Conservation (phyloP, 306 rosid genomes). For the Begonia masoniana region DNA sequence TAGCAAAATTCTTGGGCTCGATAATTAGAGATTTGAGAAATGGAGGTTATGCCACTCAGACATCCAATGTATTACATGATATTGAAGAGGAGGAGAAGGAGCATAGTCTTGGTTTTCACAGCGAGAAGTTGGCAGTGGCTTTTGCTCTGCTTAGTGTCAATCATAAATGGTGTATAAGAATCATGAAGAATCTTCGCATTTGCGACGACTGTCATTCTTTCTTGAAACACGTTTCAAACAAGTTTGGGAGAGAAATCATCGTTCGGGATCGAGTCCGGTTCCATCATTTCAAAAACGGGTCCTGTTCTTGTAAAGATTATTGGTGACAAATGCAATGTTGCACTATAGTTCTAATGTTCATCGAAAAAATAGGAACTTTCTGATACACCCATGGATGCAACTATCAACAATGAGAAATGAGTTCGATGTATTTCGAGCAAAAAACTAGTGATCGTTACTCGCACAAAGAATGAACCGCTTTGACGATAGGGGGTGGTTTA, state of each 20-base stretch:
- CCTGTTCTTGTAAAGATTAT: slow-evolving; percentile 42
- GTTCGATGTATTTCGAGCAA: too few relatives aligned
- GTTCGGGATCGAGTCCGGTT: slow-evolving; percentile 40
- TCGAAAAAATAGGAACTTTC: too few relatives aligned
- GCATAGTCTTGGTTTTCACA: slow-evolving; percentile 38
- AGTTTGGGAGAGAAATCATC: slow-evolving; percentile 24
- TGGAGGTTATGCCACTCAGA: slow-evolving; percentile 29
- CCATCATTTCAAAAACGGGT: slow-evolving; percentile 42
- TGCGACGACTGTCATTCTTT: slow-evolving; percentile 51
- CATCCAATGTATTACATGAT: slow-evolving; percentile 38
- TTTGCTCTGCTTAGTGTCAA: slow-evolving; percentile 32
- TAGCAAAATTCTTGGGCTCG: slow-evolving; percentile 21
- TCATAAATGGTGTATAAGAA: slow-evolving; percentile 35
- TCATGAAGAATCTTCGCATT: slow-evolving; percentile 49
- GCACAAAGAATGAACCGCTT: too few relatives aligned
- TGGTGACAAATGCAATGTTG: slow-evolving; percentile 22
- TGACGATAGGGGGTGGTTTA: too few relatives aligned
- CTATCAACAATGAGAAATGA: too few relatives aligned
- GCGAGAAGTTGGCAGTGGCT: slow-evolving; percentile 57
- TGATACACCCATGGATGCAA: too few relatives aligned
- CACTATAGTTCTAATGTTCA: too few relatives aligned
- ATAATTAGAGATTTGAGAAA: slow-evolving; percentile 21
- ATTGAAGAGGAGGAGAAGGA: slow-evolving; percentile 50
- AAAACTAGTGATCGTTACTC: too few relatives aligned
- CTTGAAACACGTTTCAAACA: slow-evolving; percentile 42